Conservation (phyloP, 2,329 filamentous ascomycete species). For the Penicillium sp. region DNA sequence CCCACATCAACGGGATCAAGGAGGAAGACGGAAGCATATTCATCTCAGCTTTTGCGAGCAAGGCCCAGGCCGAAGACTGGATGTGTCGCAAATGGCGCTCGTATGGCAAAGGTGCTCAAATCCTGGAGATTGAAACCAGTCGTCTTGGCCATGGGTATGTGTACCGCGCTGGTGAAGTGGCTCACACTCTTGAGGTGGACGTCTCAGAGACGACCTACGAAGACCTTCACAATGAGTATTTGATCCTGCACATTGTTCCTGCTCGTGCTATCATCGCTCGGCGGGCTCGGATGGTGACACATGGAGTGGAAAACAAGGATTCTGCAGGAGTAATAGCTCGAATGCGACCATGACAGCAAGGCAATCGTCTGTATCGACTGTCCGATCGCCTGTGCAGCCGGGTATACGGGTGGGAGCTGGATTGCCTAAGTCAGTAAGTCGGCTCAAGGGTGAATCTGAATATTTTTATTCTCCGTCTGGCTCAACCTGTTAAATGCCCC, state of each 20-base stretch:
- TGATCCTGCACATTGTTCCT: neutral
- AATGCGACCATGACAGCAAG: neutral
- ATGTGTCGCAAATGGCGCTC: neutral
- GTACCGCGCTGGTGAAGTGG: neutral
- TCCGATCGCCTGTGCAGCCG: too few relatives aligned
- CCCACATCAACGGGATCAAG: neutral
- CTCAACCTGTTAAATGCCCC: too few relatives aligned
- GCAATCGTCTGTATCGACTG: too few relatives aligned
- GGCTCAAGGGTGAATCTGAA: too few relatives aligned
- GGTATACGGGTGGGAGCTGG: fast-evolving
- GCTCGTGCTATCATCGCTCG: neutral
- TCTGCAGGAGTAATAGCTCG: neutral
- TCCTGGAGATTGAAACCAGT: neutral
- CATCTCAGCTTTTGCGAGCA: neutral
- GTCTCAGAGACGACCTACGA: neutral
- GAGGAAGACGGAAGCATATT: neutral
- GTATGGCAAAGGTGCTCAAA: neutral
- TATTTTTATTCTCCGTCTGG: too few relatives aligned
- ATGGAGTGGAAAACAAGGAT: neutral
- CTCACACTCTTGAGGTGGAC: neutral
- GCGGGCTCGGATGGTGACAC: neutral
- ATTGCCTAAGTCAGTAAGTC: too few relatives aligned
- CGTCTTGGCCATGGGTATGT: neutral
- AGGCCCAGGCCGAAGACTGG: neutral
- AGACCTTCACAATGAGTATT: neutral